Base-by-base conservation (phyloP, 2,329 filamentous ascomycete species). In the Colletotrichum musicola region DNA sequence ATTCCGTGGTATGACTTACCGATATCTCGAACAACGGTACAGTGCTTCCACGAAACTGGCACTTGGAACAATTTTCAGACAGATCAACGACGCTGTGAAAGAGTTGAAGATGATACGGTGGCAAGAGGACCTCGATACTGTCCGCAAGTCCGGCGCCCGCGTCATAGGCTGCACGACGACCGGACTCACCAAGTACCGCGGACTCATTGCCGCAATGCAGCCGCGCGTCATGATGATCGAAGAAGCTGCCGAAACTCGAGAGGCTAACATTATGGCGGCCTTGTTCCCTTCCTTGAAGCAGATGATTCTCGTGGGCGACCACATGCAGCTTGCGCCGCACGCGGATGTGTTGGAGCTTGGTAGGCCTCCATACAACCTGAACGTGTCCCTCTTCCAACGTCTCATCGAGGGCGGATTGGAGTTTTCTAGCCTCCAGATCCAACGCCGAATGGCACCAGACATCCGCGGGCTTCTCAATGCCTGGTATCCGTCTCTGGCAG, bases 381-480 rank as follows among this genome's bases (percentile, higher is more conserved):
- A 92, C 38, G 80, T 94, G 0, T 96, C 93, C 0, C 85, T 97
- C 73, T 97, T 97, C 73, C 92, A 97, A 79, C 86, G 93, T 1
- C 83, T 97, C 14, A 86, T 96, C n/a, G 81, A 84, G 4, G 89
- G 93, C 16, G 75, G 83, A 0, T 80, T 95, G 18, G 86, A 89
- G 0, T 93, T 87, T 74, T 85, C 86, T 1, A 89, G 88, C 61
- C 83, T 97, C 0, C 86, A 84, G 1, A 84, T 88, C 58, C 94
- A 97, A 77, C 88, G 93, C 47, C 81, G 86, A 22, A 88, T 88
- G 85, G 79, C 81, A 3, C 83, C 85, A 0, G 74, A 76, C 42
- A 75, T 88, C 13, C 80, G 85, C 0, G 65, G 77, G 6, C 74
- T 88, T 3, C 75, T 88, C 1, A 80, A 81, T n/a, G 74, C 77